Conservation (phyloP, 1,284 basidiomycete species). For the Singerocomus inundabilis region DNA sequence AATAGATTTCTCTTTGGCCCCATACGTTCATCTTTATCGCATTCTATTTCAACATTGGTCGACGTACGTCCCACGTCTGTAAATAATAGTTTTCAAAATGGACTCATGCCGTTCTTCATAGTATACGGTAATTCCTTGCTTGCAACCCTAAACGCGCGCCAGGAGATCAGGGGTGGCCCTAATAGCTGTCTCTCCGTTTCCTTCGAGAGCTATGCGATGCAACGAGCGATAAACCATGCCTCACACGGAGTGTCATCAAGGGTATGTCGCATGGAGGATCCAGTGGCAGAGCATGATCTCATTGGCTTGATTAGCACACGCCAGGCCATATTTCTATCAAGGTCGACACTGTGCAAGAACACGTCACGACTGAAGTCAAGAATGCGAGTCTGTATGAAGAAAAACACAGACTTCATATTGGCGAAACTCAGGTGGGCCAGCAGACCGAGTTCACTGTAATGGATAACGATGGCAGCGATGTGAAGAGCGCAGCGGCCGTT, state of each 20-base stretch:
- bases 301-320: neutral
- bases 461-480: no score
- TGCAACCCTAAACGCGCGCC: constrained; percentile 46
- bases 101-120: constrained; percentile 6
- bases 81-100: neutral
- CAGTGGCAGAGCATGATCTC: neutral
- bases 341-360: constrained; percentile 21
- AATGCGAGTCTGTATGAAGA: no score
- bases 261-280: neutral
- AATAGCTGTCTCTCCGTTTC: constrained; percentile 11
- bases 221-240: constrained; percentile 1
- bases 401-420: no score
- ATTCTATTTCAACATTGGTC: constrained; percentile 49
- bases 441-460: no score
- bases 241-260: constrained; percentile 3
- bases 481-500: no score
- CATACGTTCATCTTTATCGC: constrained; percentile 44
- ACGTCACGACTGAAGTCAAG: constrained; percentile 11
- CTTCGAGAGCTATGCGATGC: neutral
- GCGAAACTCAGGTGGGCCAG: no score
- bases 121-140: constrained; percentile 50
- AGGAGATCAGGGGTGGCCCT: constrained; percentile 29
- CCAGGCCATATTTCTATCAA: constrained; percentile 22
- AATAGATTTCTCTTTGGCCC: constrained; percentile 37
- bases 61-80: constrained; percentile 30